Percentiles rank a stretch among this genome's conserved stretches.
These are phyloP conservation scores for Pichia deserticola DNA, from an alignment of 805 yeast species.

Conservation along the genomic window DNA sequence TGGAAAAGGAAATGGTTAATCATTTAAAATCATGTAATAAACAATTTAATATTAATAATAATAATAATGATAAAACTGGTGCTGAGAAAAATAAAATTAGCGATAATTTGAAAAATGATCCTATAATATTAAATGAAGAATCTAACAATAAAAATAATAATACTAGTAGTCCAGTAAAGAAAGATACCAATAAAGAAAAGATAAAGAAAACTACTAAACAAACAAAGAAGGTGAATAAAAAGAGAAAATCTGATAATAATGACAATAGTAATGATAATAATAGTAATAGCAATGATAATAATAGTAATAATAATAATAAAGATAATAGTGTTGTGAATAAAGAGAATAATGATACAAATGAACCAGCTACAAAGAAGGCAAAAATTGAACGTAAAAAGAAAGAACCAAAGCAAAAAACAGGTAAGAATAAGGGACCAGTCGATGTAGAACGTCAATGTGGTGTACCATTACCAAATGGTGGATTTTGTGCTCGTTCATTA, in stretches of 20 bases:
- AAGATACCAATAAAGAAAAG: not conserved
- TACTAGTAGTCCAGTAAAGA: not conserved
- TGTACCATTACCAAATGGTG: slow-evolving; percentile 89
- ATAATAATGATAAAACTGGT: not conserved
- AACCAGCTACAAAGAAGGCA: slow-evolving; percentile 10
- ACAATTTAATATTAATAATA: slow-evolving; percentile 8
- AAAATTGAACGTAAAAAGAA: slow-evolving; percentile 17
- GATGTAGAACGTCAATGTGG: slow-evolving; percentile 96
- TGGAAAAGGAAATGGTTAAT: slow-evolving; percentile 29
- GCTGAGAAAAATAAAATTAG: too few relatives aligned
- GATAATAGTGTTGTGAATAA: slow-evolving; percentile 4
- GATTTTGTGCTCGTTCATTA: slow-evolving; percentile 88
- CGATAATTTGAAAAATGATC: slow-evolving; percentile 20
- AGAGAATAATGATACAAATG: slow-evolving; percentile 24
- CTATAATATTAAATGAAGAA: too few relatives aligned
- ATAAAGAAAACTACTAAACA: not conserved
- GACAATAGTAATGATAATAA: not conserved
- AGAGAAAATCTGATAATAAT: not conserved
- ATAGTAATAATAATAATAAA: not conserved
- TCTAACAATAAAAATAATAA: too few relatives aligned
- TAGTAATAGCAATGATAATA: not conserved
- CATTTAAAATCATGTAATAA: slow-evolving; percentile 34
- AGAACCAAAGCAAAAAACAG: slow-evolving; percentile 30
- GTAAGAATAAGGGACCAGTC: slow-evolving; percentile 70
- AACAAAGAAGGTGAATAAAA: slow-evolving; percentile 4